A percentile compares a stretch with the other conserved stretches of the same genome.
Conservation (phyloP, 805 yeast genomes). For the Metschnikowia lachancei region DNA sequence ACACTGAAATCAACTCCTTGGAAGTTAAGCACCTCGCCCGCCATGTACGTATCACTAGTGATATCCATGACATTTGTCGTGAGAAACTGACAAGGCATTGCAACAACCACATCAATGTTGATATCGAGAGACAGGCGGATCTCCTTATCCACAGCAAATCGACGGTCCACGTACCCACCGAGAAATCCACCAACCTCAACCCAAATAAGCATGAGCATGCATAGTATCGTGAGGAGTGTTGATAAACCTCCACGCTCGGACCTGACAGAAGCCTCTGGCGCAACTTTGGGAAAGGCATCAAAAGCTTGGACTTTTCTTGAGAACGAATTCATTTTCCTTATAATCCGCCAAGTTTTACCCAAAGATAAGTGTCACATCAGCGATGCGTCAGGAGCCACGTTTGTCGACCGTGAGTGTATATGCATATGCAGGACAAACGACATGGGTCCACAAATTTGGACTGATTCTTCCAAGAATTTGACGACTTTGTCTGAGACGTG, state of each 20-base stretch:
- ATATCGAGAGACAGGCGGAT: constrained; percentile 58
- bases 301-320: constrained; percentile 42
- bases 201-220: constrained; percentile 70
- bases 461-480: too few relatives aligned
- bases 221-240: constrained; percentile 60
- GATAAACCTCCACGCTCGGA: constrained; percentile 77
- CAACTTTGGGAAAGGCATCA: constrained; percentile 48
- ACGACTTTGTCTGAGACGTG: too few relatives aligned
- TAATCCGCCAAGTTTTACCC: neutral
- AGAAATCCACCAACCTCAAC: constrained; percentile 79
- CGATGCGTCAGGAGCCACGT: neutral
- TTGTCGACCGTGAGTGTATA: neutral
- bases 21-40: constrained; percentile 69
- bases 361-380: neutral
- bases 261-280: constrained; percentile 58
- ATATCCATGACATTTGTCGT: constrained; percentile 75
- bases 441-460: too few relatives aligned
- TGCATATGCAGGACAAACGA: too few relatives aligned
- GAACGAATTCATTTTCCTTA: constrained; percentile 33
- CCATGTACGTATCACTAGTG: constrained; percentile 74
- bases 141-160: constrained; percentile 67
- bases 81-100: constrained; percentile 77
- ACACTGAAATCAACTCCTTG: constrained; percentile 60
- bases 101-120: constrained; percentile 76
- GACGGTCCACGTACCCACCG: constrained; percentile 78